Percentiles rank a stretch among this genome's conserved stretches.
phyloP scores from a whole-genome alignment of 2,329 filamentous ascomycete species.

The Fusarium begoniae region DNA sequence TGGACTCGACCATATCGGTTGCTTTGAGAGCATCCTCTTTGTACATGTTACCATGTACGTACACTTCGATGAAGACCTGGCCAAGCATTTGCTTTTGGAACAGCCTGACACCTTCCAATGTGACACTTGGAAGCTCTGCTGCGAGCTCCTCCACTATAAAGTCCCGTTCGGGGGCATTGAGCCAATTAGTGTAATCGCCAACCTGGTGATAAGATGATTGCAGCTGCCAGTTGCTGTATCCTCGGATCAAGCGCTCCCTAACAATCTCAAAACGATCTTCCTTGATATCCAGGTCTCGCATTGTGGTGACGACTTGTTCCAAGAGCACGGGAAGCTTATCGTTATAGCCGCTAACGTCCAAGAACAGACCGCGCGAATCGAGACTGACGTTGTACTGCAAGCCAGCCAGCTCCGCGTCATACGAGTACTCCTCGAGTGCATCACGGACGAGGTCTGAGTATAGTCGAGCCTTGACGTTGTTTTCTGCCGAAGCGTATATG shows the following conservation, averaged over 20 bases:
- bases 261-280: slow-evolving; percentile 91
- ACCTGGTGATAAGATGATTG: slow-evolving; percentile 91
- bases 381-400: slow-evolving; percentile 82
- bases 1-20: slow-evolving; percentile 82
- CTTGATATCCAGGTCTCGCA: slow-evolving; percentile 76
- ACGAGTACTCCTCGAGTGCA: slow-evolving; percentile 90
- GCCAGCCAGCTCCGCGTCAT: slow-evolving; percentile 93
- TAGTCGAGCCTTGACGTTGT: slow-evolving; percentile 78
- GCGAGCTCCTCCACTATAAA: slow-evolving; percentile 81
- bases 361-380: slow-evolving; percentile 76
- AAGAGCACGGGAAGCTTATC: slow-evolving; percentile 93
- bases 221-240: slow-evolving; percentile 82
- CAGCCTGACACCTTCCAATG: slow-evolving; percentile 74
- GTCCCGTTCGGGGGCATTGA: slow-evolving; percentile 75
- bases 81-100: slow-evolving; percentile 84
- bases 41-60: slow-evolving; percentile 61
- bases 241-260: slow-evolving; percentile 82
- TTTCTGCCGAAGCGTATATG: slow-evolving; percentile 81
- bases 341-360: slow-evolving; percentile 90
- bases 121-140: slow-evolving; percentile 69
- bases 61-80: slow-evolving; percentile 87
- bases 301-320: slow-evolving; percentile 76
- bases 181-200: slow-evolving; percentile 81
- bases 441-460: slow-evolving; percentile 90
- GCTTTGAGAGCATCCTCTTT: slow-evolving; percentile 84